phyloP scores from a whole-genome alignment of 1,284 basidiomycete species.

The Athelia psychrophila region DNA sequence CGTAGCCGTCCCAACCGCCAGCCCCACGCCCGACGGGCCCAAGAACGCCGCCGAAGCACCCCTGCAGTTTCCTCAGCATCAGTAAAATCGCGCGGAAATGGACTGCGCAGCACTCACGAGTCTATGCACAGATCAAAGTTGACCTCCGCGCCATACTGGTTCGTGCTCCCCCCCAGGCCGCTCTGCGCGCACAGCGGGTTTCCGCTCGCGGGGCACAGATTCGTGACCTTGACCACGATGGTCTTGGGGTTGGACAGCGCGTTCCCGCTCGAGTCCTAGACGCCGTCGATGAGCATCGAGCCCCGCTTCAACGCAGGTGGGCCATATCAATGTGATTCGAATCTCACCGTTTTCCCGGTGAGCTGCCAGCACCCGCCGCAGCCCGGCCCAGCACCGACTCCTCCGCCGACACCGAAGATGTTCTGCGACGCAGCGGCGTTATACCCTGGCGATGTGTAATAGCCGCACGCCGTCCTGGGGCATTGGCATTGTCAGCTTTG shows the following conservation, averaged over 20 bases:
- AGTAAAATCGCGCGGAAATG: not conserved
- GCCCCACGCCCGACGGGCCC: not conserved
- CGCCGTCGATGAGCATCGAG: too few species aligned
- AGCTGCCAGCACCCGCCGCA: not conserved
- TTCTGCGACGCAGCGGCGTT: not conserved
- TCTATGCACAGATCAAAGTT: conserved; percentile 2
- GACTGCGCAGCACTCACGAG: too few species aligned
- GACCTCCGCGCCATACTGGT: conserved; percentile 1
- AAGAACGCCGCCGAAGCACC: not conserved
- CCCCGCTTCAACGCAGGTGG: not conserved
- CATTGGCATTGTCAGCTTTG: not conserved
- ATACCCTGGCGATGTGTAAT: conserved; percentile 1
- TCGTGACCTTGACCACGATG: not conserved
- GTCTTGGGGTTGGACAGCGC: not conserved
- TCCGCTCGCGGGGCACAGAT: not conserved
- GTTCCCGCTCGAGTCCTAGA: not conserved
- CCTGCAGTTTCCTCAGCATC: not conserved
- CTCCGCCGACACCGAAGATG: not conserved
- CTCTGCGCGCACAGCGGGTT: not conserved
- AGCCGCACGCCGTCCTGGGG: not conserved
- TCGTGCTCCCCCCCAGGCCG: not conserved
- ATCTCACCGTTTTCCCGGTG: not conserved
- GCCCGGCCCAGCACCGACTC: not conserved
- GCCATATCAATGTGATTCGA: too few species aligned
- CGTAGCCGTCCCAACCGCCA: conserved; percentile 1